Base-by-base conservation (phyloP, 805 yeast species). In the Metschnikowia hibisci region DNA sequence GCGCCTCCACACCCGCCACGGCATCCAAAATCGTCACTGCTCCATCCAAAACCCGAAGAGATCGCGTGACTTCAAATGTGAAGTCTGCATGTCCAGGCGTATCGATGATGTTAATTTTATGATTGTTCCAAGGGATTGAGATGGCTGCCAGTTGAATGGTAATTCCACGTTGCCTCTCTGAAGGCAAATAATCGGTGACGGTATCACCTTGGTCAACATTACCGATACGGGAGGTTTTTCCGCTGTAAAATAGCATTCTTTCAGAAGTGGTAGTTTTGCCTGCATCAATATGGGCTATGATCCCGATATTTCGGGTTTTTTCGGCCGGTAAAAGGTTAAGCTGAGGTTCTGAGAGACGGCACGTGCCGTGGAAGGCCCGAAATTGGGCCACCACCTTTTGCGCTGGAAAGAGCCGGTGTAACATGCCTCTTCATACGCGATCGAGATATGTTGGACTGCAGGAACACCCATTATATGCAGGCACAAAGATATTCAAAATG, bases 11-110 rank as follows among this genome's bases (percentile, higher is more conserved):
- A 10, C 99, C 99, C 2, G 96, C 97, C 7, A 91, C 98, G 1
- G 87, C 96, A 66, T 93, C 99, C 41, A 93, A 64, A 8, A 93
- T 86, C 0, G 96, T 84, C 6, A 93, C 95, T 1, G 91, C 95
- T 3, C 98, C 97, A 66, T 93, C 99, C 8, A 93, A 67, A 1
- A 93, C 97, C 48, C 96, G 75, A 44, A 93, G 72, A 0, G 98
- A 83, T 43, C 97, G 69, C 2, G 80, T 86, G 4, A 93, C 99
- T 63, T 93, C 99, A 61, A 90, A 93, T 0, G 95, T 86, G 62
- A 93, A 93, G 64, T 93, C 99, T 0, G 96, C 97, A 64, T 93
- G 99, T 0, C 99, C 99, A 0, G 99, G 99, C 0, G 99, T 93
- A 61, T 93, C 99, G 18, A 93, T 89, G 44, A 93, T 71, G 61